phyloP scores from a whole-genome alignment of 2,329 filamentous ascomycete genomes.

The Calonectria fujianensis region DNA sequence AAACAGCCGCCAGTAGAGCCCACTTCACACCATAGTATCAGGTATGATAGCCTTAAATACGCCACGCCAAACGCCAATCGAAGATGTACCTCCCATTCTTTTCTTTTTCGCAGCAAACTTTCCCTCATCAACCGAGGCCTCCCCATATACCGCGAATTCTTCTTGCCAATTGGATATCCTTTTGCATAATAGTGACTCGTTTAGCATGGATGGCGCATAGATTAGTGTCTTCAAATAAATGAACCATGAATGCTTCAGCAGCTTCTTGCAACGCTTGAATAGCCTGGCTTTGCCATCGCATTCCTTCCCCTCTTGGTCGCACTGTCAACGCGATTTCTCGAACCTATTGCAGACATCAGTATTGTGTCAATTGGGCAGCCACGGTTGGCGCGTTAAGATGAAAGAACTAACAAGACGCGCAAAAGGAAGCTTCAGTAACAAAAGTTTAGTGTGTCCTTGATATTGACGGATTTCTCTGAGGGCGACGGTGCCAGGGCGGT shows the following conservation, averaged over 20 bases:
- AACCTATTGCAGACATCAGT: slow-evolving; percentile 50
- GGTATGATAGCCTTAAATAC: slow-evolving; percentile 47
- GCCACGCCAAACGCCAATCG: slow-evolving; percentile 39
- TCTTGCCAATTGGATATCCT: slow-evolving; percentile 95
- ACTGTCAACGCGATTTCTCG: slow-evolving; percentile 83
- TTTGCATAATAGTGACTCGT: slow-evolving; percentile 97
- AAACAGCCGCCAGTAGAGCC: slow-evolving; percentile 19
- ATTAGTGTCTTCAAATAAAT: slow-evolving; percentile 90
- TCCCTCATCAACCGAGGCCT: slow-evolving; percentile 69
- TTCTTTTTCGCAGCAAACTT: slow-evolving; percentile 38
- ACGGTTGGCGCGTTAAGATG: no score
- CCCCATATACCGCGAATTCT: slow-evolving; percentile 87
- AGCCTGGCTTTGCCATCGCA: slow-evolving; percentile 97
- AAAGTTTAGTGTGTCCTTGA: slow-evolving; percentile 91
- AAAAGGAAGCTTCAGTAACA: slow-evolving; percentile 88
- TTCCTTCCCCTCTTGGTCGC: slow-evolving; percentile 78
- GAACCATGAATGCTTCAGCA: slow-evolving; percentile 95
- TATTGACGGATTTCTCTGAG: slow-evolving; percentile 94
- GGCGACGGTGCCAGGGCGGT: slow-evolving; percentile 87
- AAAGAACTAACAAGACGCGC: slow-evolving; percentile 78
- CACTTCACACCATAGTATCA: slow-evolving; percentile 38
- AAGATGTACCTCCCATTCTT: slow-evolving; percentile 45
- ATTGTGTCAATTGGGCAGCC: background rate
- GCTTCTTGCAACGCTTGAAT: slow-evolving; percentile 96
- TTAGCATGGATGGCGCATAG: slow-evolving; percentile 98